Percentiles rank a stretch among this genome's conserved stretches.
Evolutionary conservation across 2,329 filamentous ascomycete species (phyloP).

Genomic region (Fusarium illudens): DNA sequence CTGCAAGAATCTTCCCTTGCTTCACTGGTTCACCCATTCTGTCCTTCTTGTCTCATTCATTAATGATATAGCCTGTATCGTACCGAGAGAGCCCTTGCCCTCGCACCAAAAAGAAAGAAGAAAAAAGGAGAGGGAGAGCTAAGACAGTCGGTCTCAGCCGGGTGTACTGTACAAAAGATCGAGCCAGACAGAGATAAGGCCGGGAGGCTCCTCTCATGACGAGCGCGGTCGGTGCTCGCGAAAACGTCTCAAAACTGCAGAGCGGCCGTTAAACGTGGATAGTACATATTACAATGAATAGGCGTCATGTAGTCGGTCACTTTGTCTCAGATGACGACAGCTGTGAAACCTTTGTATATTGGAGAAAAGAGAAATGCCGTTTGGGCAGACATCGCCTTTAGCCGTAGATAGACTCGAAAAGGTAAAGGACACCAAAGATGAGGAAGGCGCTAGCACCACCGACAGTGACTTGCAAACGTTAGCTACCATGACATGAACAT

Average conservation of each 20-base stretch:
- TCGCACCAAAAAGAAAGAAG: background rate
- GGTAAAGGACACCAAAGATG: conserved; percentile 89
- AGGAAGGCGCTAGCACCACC: conserved; percentile 92
- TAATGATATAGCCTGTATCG: background rate
- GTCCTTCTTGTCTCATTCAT: conserved; percentile 3
- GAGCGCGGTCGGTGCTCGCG: conserved; percentile 2
- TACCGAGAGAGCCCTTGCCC: conserved; percentile 8
- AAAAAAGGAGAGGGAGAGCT: background rate
- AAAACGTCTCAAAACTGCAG: conserved; percentile 2
- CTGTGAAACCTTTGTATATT: conserved; percentile 19
- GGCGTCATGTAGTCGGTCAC: conserved; percentile 29
- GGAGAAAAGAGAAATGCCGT: conserved; percentile 13
- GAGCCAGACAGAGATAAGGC: background rate
- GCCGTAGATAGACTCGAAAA: conserved; percentile 78
- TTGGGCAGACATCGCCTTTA: conserved; percentile 41
- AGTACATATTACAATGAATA: conserved; percentile 33
- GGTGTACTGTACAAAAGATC: conserved; percentile 28
- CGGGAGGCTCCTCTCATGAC: background rate
- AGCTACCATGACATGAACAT: conserved; percentile 16
- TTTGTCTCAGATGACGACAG: conserved; percentile 14
- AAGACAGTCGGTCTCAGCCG: conserved; percentile 27
- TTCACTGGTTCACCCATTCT: background rate
- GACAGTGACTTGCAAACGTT: conserved; percentile 74
- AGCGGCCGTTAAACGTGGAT: conserved; percentile 28
- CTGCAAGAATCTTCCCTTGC: conserved; percentile 10